Evolutionary conservation across 257 asterid species (phyloP).

Genomic region (Haberlea rhodopensis): DNA sequence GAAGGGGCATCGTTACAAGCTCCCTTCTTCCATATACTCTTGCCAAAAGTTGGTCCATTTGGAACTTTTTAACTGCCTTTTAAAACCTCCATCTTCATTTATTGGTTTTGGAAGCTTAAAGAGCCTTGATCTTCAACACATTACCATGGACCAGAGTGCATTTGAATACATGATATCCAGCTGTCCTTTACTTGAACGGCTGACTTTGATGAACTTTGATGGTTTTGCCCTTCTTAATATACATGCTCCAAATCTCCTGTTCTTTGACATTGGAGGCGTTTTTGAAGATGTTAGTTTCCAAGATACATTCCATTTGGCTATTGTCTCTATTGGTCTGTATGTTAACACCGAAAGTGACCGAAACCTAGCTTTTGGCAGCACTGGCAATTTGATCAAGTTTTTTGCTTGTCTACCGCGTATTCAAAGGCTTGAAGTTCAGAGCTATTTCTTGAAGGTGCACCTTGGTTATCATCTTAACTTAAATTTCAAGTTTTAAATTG

Average conservation of each 20-base stretch:
- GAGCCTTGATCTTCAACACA: constrained; percentile 96
- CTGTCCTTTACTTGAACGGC: constrained; percentile 83
- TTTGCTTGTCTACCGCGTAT: constrained; percentile 74
- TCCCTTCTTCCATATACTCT: constrained; percentile 68
- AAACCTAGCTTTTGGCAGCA: constrained; percentile 53
- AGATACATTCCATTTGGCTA: constrained; percentile 68
- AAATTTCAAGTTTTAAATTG: constrained; percentile 6
- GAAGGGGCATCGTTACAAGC: constrained; percentile 95
- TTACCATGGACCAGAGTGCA: constrained; percentile 86
- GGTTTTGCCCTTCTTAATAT: constrained; percentile 73
- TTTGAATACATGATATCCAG: constrained; percentile 70
- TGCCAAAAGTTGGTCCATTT: constrained; percentile 76
- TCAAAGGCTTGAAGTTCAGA: constrained; percentile 96
- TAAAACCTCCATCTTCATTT: constrained; percentile 65
- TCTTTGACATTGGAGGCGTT: constrained; percentile 90
- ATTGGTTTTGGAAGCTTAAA: constrained; percentile 73
- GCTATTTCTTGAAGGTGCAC: constrained; percentile 85
- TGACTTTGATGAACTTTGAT: constrained; percentile 89
- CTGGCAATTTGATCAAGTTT: constrained; percentile 73
- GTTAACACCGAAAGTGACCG: constrained; percentile 50
- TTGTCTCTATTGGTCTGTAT: constrained; percentile 77
- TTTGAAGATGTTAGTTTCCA: constrained; percentile 72
- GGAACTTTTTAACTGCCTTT: constrained; percentile 88
- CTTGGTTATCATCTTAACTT: constrained; percentile 17
- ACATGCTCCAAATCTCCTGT: constrained; percentile 82